Conservation (phyloP, 495 filamentous ascomycete species). For the Neurospora sp. region DNA sequence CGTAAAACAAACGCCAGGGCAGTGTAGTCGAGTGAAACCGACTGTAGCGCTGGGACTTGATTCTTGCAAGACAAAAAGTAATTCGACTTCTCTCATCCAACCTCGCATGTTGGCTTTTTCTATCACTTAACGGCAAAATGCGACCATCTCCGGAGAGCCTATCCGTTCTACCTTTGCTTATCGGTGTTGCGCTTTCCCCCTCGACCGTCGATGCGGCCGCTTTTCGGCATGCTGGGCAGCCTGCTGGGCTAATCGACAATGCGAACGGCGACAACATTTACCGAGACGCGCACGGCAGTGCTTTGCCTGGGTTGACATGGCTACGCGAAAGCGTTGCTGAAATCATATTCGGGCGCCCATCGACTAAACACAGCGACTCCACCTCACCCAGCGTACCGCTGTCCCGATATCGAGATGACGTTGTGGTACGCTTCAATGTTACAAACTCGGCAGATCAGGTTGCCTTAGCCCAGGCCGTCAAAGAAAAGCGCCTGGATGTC, state of each 20-base stretch:
- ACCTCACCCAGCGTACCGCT: conserved; percentile 35
- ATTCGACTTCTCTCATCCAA: not conserved
- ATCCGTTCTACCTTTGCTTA: conserved; percentile 7
- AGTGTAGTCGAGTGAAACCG: not conserved
- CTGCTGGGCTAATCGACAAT: not conserved
- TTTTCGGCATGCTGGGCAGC: conserved; percentile 2
- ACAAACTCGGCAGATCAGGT: conserved; percentile 57
- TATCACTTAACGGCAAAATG: conserved; percentile 14
- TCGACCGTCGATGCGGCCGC: conserved; percentile 15
- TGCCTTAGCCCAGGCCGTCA: conserved; percentile 61
- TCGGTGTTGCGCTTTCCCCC: conserved; percentile 14
- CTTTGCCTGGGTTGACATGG: conserved; percentile 38
- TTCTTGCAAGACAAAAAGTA: not conserved
- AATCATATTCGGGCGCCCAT: conserved; percentile 48
- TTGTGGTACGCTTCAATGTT: conserved; percentile 83
- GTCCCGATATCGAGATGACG: conserved; percentile 64
- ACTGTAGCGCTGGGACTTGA: not conserved
- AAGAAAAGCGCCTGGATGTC: conserved; percentile 74
- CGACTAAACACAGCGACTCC: conserved; percentile 5
- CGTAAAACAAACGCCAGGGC: not conserved
- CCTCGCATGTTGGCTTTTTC: not conserved
- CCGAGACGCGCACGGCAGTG: conserved; percentile 1
- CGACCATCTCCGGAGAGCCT: conserved; percentile 8
- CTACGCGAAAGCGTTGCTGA: conserved; percentile 57
- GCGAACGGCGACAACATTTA: not conserved